These are phyloP conservation scores for Beverwykella pulmonaria DNA, from an alignment of 495 filamentous ascomycete genomes.

Conservation along the genomic window DNA sequence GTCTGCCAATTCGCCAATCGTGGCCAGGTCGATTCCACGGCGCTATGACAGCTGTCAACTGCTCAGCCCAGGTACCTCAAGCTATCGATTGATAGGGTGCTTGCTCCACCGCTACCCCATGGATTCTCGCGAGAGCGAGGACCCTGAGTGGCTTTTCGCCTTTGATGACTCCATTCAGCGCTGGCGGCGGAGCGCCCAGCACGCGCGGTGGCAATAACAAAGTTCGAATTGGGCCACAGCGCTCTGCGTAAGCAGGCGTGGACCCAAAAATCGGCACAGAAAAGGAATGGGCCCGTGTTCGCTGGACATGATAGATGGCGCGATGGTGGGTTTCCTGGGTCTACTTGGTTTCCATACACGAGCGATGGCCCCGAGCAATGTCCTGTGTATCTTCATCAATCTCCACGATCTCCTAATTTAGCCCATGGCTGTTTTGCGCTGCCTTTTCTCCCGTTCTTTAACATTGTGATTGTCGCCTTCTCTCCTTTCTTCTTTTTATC, in stretches of 20 bases:
- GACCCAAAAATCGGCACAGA: conserved; percentile 3
- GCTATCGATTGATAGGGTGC: conserved; percentile 3
- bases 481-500: neutral
- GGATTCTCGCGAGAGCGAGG: conserved; percentile 20
- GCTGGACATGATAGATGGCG: neutral
- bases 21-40: conserved; percentile 2
- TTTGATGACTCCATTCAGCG: neutral
- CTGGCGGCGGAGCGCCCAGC: neutral
- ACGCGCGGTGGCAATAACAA: neutral
- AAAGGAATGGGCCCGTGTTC: conserved; percentile 29
- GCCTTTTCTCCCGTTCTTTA: neutral
- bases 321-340: neutral
- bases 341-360: neutral
- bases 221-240: neutral
- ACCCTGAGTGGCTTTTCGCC: neutral
- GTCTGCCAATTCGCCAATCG: conserved; percentile 1
- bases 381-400: neutral
- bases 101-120: no score
- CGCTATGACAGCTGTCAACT: conserved; percentile 26
- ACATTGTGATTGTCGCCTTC: neutral
- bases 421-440: neutral
- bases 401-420: neutral
- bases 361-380: neutral
- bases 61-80: neutral
- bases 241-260: neutral